These are phyloP conservation scores for Didymella glomerata DNA, from an alignment of 2,329 filamentous ascomycete genomes.

Conservation along the genomic window DNA sequence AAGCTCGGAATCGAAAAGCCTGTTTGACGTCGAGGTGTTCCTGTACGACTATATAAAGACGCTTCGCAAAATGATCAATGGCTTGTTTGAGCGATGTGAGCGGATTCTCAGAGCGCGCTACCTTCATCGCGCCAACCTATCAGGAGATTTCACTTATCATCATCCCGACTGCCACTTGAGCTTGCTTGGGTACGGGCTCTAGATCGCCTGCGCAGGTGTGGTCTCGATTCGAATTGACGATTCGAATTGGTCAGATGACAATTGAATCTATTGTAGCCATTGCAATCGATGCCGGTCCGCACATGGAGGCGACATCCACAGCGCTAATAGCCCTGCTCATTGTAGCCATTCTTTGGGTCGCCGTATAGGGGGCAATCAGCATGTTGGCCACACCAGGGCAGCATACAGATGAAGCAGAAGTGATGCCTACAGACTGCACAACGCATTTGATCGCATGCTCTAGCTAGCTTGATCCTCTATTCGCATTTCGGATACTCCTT, in stretches of 20 bases:
- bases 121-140: too few relatives aligned
- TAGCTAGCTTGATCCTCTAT: not conserved
- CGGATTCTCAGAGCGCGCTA: too few relatives aligned
- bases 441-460: not conserved
- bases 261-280: not conserved
- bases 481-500: not conserved
- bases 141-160: too few relatives aligned
- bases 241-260: not conserved
- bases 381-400: not conserved
- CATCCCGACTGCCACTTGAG: too few relatives aligned
- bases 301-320: not conserved
- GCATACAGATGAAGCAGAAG: not conserved
- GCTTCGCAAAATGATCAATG: too few relatives aligned
- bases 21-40: too few relatives aligned
- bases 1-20: too few relatives aligned
- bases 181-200: not conserved
- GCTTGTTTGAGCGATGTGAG: too few relatives aligned
- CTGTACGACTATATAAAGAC: too few relatives aligned
- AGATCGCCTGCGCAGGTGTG: not conserved
- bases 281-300: not conserved
- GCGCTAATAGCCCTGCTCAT: not conserved
- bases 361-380: not conserved
- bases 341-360: not conserved
- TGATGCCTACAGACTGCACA: not conserved
- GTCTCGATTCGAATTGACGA: not conserved